Percentiles rank a stretch among this genome's conserved stretches.
These are phyloP conservation scores for Athelia psychrophila DNA, from an alignment of 1,284 basidiomycete species.

Conservation along the genomic window DNA sequence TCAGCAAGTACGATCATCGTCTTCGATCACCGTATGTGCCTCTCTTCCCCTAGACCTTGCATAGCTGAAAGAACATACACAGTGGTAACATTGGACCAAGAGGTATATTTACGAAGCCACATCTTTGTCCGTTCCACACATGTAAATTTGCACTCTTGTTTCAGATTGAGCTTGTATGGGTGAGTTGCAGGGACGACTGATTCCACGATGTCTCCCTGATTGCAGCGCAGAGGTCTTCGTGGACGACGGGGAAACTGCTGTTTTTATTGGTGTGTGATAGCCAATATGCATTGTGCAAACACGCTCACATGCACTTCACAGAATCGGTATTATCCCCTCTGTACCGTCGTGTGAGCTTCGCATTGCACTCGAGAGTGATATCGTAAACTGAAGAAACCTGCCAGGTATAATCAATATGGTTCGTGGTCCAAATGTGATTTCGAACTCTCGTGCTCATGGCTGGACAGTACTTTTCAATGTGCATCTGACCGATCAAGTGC, in stretches of 20 bases:
- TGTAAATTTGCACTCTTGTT: too few species aligned
- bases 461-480: conserved; percentile 30
- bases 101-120: conserved; percentile 33
- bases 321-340: conserved; percentile 56
- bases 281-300: background rate
- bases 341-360: conserved; percentile 45
- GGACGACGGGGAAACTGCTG: conserved; percentile 48
- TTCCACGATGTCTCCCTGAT: conserved; percentile 2
- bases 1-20: conserved; percentile 48
- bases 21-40: conserved; percentile 46
- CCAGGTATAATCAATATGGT: conserved; percentile 53
- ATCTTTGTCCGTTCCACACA: background rate
- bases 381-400: background rate
- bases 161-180: conserved; percentile 54
- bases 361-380: background rate
- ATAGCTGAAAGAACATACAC: background rate
- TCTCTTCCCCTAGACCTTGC: background rate
- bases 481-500: conserved; percentile 26
- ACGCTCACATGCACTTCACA: conserved; percentile 15
- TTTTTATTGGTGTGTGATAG: conserved; percentile 44
- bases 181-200: conserved; percentile 17
- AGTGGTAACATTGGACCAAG: conserved; percentile 52
- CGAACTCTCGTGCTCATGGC: conserved; percentile 10
- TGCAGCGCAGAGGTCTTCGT: conserved; percentile 38
- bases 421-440: conserved; percentile 10